Evolutionary conservation across 1,139 yeast genomes (phyloP), one percentile per base, ranked within the genome.

Genomic region (Citeromyces siamensis): DNA sequence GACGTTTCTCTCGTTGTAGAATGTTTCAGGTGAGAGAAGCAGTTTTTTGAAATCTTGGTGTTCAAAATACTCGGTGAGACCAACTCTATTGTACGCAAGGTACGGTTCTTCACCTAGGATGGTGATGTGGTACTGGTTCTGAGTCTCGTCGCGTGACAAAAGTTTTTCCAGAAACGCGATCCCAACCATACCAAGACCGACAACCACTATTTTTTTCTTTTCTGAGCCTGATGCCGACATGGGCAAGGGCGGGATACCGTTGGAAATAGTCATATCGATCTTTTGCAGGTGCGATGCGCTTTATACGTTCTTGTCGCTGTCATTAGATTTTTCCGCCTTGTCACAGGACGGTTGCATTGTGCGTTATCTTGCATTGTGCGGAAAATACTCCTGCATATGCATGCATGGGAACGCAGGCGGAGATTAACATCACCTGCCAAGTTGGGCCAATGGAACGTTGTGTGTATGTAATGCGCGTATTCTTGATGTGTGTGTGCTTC

Each of bases 161-260:
- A 56, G 42, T 38, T 56, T 56, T 37, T 56, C 59, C 18, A 56
- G 39, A 34, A 56, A 55, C 3, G 59, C 50, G 18, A 54, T 41
- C 22, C 58, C 59, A 20, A 55, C 58, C 60, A 56, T 56, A 16
- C 60, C 60, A 8, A 56, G 47, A n/a, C 60, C 60, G 27, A 52
- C 52, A 16, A 56, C 47, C 5, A 56, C 53, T 26, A 53, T 38
- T 21, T 38, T 32, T 33, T 40, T 37, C 19, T 35, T 16, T 5
- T 20, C 13, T 7, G 28, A 31, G 8, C 17, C 17, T 12, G 12
- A 14, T 9, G 6, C 17, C 17, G 31, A 26, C 19, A 41, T 40
- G 4, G 53, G 53, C 7, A 46, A 19, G 2, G 52, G 52, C n/a
- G 52, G 52, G 4, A 47, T 38, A n/a, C 47, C 47, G 23, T 33